Conservation (phyloP, 2,329 filamentous ascomycete genomes). For the Emmonsia crescens region DNA sequence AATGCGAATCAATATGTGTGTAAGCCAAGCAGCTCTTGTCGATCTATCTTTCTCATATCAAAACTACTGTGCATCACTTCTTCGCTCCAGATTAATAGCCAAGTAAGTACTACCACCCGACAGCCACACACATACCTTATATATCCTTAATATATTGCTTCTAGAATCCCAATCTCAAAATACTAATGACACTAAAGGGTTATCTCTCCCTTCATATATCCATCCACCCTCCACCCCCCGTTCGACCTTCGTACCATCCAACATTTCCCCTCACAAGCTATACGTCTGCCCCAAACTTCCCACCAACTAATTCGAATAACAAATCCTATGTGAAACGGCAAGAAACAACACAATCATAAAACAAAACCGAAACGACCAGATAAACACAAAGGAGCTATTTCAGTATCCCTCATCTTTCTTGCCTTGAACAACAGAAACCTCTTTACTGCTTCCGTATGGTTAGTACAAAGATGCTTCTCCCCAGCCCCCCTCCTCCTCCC, state of each 20-base stretch:
- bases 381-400: slow-evolving; percentile 3
- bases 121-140: neutral
- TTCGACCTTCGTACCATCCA: neutral
- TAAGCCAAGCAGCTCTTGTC: neutral
- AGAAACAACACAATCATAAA: slow-evolving; percentile 2
- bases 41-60: slow-evolving; percentile 3
- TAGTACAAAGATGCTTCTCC: slow-evolving; percentile 1
- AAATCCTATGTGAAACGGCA: slow-evolving; percentile 1
- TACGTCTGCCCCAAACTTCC: neutral
- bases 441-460: slow-evolving; percentile 5
- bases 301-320: neutral
- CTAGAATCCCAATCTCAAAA: slow-evolving; percentile 1
- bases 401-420: neutral
- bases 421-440: neutral
- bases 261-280: neutral
- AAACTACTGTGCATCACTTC: neutral
- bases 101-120: neutral
- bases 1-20: slow-evolving; percentile 2
- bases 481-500: neutral
- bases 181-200: neutral
- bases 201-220: neutral
- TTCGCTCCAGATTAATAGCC: neutral
- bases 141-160: slow-evolving; percentile 3
- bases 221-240: neutral
- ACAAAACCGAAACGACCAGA: slow-evolving; percentile 1